phyloP scores from a whole-genome alignment of 768 basidiomycete species.

The Cantharellus cinnabarinus region DNA sequence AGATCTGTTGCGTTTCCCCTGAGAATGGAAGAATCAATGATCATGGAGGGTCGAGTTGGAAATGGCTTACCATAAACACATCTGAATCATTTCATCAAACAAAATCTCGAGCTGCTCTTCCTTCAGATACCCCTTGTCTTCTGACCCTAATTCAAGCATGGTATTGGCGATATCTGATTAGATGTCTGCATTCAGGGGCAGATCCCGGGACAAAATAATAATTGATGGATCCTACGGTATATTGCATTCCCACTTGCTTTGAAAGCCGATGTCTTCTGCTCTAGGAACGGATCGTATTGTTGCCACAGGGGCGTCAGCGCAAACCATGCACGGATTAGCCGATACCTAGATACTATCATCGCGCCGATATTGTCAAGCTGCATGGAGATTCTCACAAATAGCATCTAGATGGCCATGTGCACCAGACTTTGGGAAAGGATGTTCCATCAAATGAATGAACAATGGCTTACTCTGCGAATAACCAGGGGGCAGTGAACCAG shows the following conservation, averaged over 20 bases:
- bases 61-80: slow-evolving; percentile 54
- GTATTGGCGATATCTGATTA: slow-evolving; percentile 47
- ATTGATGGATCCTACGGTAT: slow-evolving; percentile 30
- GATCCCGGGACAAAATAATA: background rate
- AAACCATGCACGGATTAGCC: slow-evolving; percentile 57
- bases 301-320: slow-evolving; percentile 47
- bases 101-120: slow-evolving; percentile 36
- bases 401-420: slow-evolving; percentile 26
- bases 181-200: background rate
- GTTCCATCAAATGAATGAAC: background rate
- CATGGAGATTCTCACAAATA: slow-evolving; percentile 31
- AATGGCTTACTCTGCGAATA: slow-evolving; percentile 72
- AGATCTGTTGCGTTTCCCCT: slow-evolving; percentile 97
- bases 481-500: slow-evolving; percentile 89
- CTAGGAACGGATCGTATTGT: slow-evolving; percentile 61
- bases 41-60: background rate
- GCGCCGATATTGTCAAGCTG: background rate
- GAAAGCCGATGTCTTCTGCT: slow-evolving; percentile 67
- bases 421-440: background rate
- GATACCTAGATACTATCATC: slow-evolving; percentile 36
- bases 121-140: slow-evolving; percentile 19
- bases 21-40: background rate
- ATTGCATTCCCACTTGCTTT: slow-evolving; percentile 58
- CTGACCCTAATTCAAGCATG: slow-evolving; percentile 42
- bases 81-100: slow-evolving; percentile 74